phyloP scores from a whole-genome alignment of 768 basidiomycete species.

The Sarcodon aspratus region DNA sequence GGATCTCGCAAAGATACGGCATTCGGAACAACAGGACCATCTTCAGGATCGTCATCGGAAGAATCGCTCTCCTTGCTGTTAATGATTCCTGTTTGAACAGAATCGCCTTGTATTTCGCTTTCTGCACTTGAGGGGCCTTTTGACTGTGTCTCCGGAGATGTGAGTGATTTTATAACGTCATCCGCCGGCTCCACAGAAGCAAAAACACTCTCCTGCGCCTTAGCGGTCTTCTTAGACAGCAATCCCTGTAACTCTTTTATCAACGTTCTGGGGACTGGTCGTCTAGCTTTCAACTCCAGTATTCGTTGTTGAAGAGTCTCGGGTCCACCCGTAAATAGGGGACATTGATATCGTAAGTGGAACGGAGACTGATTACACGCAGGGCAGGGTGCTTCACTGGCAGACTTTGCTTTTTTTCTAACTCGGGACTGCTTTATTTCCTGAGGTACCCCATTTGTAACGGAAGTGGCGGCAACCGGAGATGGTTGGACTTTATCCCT shows the following conservation, averaged over 20 bases:
- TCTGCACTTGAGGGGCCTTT: background rate
- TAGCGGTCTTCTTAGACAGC: constrained; percentile 12
- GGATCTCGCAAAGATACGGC: constrained; percentile 1
- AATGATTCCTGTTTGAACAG: too few relatives aligned
- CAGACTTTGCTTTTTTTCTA: constrained; percentile 3
- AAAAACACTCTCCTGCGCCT: constrained; percentile 15
- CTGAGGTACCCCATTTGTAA: background rate
- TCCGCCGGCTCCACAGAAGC: constrained; percentile 5
- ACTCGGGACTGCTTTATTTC: background rate
- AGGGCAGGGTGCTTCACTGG: constrained; percentile 21
- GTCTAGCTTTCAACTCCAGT: constrained; percentile 22
- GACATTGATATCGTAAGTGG: constrained; percentile 41
- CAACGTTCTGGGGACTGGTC: constrained; percentile 11
- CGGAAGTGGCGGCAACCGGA: background rate
- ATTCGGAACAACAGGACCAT: background rate
- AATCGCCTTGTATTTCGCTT: constrained; percentile 16
- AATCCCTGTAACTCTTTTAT: constrained; percentile 31
- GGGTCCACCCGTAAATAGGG: constrained; percentile 31
- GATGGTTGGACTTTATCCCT: background rate
- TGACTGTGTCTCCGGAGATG: background rate
- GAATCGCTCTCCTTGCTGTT: background rate
- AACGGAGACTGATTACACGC: constrained; percentile 32
- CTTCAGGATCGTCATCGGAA: background rate
- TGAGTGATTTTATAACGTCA: constrained; percentile 1
- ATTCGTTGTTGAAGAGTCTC: constrained; percentile 34